These are phyloP conservation scores for Boletus calvinii DNA, from an alignment of 1,284 basidiomycete species.

Conservation along the genomic window DNA sequence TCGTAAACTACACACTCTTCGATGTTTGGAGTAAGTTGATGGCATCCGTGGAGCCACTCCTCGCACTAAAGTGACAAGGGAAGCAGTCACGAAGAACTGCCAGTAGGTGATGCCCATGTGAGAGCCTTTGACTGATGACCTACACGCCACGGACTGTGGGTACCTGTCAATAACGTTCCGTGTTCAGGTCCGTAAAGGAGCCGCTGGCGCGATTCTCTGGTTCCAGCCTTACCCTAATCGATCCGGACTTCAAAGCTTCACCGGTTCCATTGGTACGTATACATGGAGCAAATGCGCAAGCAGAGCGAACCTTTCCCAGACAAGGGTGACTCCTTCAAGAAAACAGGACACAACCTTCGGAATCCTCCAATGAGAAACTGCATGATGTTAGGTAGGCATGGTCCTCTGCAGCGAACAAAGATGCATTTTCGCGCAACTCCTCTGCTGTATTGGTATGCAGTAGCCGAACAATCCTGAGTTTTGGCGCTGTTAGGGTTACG, in stretches of 20 bases:
- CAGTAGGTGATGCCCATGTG: too few species aligned
- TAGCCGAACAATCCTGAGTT: constrained; percentile 24
- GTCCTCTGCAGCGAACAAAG: constrained; percentile 9
- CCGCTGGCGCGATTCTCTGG: too few species aligned
- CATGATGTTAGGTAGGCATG: constrained; percentile 11
- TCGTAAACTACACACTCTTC: too few species aligned
- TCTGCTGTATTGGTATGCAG: constrained; percentile 16
- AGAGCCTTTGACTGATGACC: too few species aligned
- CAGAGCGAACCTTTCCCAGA: background rate
- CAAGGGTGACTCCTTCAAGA: background rate
- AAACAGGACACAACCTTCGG: constrained; percentile 20
- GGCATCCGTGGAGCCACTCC: too few species aligned
- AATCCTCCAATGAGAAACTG: constrained; percentile 26
- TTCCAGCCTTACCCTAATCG: too few species aligned
- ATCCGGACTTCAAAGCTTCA: background rate
- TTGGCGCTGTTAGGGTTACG: constrained; percentile 23
- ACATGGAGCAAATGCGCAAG: background rate
- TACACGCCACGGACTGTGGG: too few species aligned
- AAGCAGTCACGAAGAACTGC: too few species aligned
- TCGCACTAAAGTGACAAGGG: too few species aligned
- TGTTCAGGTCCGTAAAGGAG: too few species aligned
- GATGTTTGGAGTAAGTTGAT: too few species aligned
- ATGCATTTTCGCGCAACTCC: constrained; percentile 14
- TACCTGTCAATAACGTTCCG: too few species aligned
- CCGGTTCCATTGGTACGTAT: background rate